Evolutionary conservation across 176 grass and related monocot genomes (phyloP), one percentile per base, ranked within the genome.

Genomic region (Otatea glauca): DNA sequence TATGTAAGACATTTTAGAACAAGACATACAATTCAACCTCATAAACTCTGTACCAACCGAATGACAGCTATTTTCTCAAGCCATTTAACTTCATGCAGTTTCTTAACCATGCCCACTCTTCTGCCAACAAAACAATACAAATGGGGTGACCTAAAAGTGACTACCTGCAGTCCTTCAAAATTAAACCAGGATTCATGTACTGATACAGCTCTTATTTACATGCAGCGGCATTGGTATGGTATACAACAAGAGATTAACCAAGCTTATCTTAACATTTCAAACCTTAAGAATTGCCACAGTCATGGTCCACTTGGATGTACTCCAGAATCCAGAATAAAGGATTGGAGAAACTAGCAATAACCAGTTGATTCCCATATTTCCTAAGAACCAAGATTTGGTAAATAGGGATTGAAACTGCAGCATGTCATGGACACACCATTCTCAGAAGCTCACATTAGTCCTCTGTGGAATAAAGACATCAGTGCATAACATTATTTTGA

Each of bases 71-170:
- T 29, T 29, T 29, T 29, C 29, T 72, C 49, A 27, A 74, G 48
- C 49, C 67, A 70, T 34, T 44, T 72, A 67, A 79, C 68, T 49
- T 23, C 38, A 47, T 69, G 66, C 51, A 61, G 14, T 27, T 76
- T 27, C 4, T 78, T 78, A 23, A 75, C 49, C 29, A 64, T 81
- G 16, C 32, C 9, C 4, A 4, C 15, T 56, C 17, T 80, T 74
- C 51, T 72, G 73, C 49, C 37, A 18, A 78, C 17, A 88, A 44
- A 82, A 77, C 29, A 50, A 60, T 45, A 82, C 66, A 2, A 63
- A 37, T 25, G 5, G 2, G 42, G 11, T 44, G 23, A 35, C 15
- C 65, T 38, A 61, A n/a, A 39, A 49, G 0, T 80, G 55, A n/a
- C n/a, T n/a, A n/a, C n/a, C n/a, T n/a, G n/a, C n/a, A n/a, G n/a